Conservation (phyloP, 208 protist genomes). For the Leptomonas pyrrhocoris region DNA sequence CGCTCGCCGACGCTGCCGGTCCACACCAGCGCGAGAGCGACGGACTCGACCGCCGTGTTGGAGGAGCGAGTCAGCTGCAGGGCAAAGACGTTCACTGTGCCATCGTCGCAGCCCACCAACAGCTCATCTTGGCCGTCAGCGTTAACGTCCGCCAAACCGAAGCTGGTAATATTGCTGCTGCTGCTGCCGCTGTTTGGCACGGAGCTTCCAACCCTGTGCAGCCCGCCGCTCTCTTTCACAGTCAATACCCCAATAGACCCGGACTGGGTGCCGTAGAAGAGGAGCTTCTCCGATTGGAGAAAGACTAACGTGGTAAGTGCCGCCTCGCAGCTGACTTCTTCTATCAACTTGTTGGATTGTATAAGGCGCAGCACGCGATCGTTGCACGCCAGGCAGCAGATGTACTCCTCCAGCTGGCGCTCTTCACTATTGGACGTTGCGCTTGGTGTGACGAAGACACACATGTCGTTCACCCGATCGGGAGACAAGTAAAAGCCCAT, state of each 20-base stretch:
- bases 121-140: constrained; percentile 67
- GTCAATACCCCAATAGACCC: constrained; percentile 74
- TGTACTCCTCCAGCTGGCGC: constrained; percentile 59
- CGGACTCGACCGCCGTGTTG: background rate
- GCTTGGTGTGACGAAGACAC: constrained; percentile 22
- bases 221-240: constrained; percentile 30
- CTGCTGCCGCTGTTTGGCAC: constrained; percentile 23
- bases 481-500: constrained; percentile 88
- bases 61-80: constrained; percentile 19
- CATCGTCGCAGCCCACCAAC: constrained; percentile 81
- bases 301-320: constrained; percentile 60
- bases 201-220: constrained; percentile 37
- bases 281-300: constrained; percentile 26
- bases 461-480: constrained; percentile 84
- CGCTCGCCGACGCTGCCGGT: constrained; percentile 50
- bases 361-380: constrained; percentile 82
- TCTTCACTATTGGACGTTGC: constrained; percentile 5
- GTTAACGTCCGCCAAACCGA: constrained; percentile 69
- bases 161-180: constrained; percentile 47
- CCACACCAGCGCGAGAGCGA: constrained; percentile 52
- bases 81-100: constrained; percentile 67
- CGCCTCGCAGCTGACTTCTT: constrained; percentile 77
- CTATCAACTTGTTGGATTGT: constrained; percentile 52
- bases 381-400: constrained; percentile 79
- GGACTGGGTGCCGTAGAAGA: constrained; percentile 82